Conservation (phyloP, 2,329 filamentous ascomycete species). For the Hypoxylon sp. region DNA sequence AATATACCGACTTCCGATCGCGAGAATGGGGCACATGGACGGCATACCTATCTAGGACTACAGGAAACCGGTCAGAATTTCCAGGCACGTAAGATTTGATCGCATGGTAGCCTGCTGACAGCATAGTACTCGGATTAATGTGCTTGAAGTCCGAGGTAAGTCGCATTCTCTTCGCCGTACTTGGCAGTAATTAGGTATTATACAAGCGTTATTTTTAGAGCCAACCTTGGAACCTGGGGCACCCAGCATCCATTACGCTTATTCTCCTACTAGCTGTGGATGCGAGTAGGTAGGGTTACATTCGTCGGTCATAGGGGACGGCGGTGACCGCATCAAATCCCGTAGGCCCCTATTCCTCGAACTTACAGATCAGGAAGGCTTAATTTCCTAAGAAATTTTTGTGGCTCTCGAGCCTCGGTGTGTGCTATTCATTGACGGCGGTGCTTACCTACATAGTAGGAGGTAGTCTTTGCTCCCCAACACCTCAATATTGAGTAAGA, state of each 20-base stretch:
- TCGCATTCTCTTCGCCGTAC: background rate
- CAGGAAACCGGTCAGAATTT: background rate
- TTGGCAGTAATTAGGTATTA: background rate
- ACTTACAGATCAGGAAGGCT: slow-evolving; percentile 4
- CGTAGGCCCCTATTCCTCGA: slow-evolving; percentile 12
- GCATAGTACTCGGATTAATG: background rate
- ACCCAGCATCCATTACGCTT: slow-evolving; percentile 1
- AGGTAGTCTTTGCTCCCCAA: background rate
- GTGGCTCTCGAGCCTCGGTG: too few relatives aligned
- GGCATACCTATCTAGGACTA: background rate
- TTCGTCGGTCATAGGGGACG: background rate
- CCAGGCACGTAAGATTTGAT: background rate
- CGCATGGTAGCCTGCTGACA: slow-evolving; percentile 1
- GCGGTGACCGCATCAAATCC: slow-evolving; percentile 5
- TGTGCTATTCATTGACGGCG: background rate
- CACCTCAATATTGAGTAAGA: background rate
- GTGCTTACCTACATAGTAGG: too few relatives aligned
- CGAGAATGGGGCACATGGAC: slow-evolving; percentile 1
- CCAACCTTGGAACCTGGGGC: background rate
- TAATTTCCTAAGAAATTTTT: background rate
- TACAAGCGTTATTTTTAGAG: slow-evolving; percentile 6
- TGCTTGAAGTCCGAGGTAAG: background rate
- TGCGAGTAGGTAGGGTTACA: slow-evolving; percentile 2
- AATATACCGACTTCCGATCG: slow-evolving; percentile 24
- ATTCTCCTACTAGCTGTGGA: background rate